phyloP scores from a whole-genome alignment of 192 early-diverging fungal genomes.

The Backusella sp. region DNA sequence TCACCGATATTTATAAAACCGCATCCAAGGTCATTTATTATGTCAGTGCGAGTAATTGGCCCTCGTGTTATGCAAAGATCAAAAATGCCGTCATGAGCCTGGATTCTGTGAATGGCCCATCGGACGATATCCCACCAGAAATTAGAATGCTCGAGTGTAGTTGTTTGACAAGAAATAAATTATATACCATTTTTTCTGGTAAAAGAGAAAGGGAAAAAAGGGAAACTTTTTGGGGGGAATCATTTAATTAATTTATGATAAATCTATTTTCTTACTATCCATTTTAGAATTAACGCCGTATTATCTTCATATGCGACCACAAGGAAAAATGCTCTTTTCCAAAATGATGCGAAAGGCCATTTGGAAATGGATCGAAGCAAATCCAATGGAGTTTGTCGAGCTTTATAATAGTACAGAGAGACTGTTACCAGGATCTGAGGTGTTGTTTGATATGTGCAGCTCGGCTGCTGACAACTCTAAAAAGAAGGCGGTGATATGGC shows the following conservation, averaged over 20 bases:
- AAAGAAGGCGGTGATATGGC: slow-evolving; percentile 75
- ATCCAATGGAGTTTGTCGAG: slow-evolving; percentile 73
- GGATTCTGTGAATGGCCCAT: neutral
- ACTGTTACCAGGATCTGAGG: slow-evolving; percentile 60
- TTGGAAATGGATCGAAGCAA: slow-evolving; percentile 90
- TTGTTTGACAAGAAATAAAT: slow-evolving; percentile 13
- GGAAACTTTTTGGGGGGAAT: neutral
- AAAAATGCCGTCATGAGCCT: slow-evolving; percentile 19
- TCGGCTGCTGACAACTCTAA: slow-evolving; percentile 56
- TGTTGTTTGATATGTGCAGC: slow-evolving; percentile 68
- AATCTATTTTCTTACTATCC: neutral
- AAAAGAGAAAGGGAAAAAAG: neutral
- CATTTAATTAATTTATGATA: neutral
- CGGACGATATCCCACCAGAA: slow-evolving; percentile 14
- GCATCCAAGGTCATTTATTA: slow-evolving; percentile 83
- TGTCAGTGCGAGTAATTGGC: slow-evolving; percentile 89
- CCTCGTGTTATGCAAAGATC: slow-evolving; percentile 69
- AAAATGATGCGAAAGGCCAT: slow-evolving; percentile 78
- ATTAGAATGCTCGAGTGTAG: slow-evolving; percentile 28
- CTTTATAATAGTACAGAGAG: slow-evolving; percentile 58
- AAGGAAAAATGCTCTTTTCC: slow-evolving; percentile 68
- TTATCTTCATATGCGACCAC: slow-evolving; percentile 53
- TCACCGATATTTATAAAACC: slow-evolving; percentile 70
- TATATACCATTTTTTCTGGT: slow-evolving; percentile 23
- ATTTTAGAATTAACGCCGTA: slow-evolving; percentile 46